Conservation (phyloP, 2,329 filamentous ascomycete genomes). For the Biscogniauxia marginata region DNA sequence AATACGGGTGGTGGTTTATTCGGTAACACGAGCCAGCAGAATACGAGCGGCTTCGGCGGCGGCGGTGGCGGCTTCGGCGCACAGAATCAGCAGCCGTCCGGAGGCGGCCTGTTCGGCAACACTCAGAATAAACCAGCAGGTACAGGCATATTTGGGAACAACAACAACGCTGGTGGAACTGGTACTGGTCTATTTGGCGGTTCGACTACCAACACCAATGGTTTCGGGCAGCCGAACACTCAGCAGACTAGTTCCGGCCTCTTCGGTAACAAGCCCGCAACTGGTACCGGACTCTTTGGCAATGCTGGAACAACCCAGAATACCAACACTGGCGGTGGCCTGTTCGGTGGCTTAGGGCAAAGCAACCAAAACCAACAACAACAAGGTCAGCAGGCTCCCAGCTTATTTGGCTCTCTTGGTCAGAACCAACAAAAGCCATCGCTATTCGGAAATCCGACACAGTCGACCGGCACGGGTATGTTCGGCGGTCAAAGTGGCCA, state of each 20-base stretch:
- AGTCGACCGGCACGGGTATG: constrained; percentile 46
- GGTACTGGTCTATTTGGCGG: constrained; percentile 45
- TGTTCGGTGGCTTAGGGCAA: constrained; percentile 49
- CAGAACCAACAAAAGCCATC: constrained; percentile 56
- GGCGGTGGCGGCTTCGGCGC: constrained; percentile 36
- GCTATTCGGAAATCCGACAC: constrained; percentile 50
- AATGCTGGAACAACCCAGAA: constrained; percentile 35
- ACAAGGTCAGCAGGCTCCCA: constrained; percentile 37
- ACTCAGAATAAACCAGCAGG: constrained; percentile 37
- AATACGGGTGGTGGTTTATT: constrained; percentile 38
- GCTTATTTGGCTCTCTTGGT: constrained; percentile 50
- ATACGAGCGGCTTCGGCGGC: constrained; percentile 32
- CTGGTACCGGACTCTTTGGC: constrained; percentile 45
- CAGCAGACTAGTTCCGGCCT: constrained; percentile 34
- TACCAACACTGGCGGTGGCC: constrained; percentile 40
- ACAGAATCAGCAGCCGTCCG: constrained; percentile 40
- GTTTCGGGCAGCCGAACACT: constrained; percentile 25
- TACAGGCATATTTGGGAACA: constrained; percentile 40
- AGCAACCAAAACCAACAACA: constrained; percentile 39
- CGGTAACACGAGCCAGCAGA: constrained; percentile 28
- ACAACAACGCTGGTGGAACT: constrained; percentile 27
- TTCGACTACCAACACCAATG: constrained; percentile 27
- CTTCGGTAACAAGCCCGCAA: constrained; percentile 42
- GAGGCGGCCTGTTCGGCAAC: constrained; percentile 37
- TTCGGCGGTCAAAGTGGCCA: constrained; percentile 53